Evolutionary conservation across 148 eudicot species (phyloP), one percentile per base, ranked within the genome.

Genomic region (Dianthus caryophyllus): DNA sequence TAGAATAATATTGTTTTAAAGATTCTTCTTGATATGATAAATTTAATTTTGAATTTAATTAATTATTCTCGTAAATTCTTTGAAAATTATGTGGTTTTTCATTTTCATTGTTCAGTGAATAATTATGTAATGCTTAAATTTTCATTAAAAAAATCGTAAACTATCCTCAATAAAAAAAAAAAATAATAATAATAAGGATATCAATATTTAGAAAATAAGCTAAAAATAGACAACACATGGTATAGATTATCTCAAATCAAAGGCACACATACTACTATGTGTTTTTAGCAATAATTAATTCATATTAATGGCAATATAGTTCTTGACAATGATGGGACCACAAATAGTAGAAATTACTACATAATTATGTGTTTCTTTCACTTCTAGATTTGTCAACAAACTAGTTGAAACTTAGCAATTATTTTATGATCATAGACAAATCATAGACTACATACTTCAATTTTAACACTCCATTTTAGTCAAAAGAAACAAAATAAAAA

Each of bases 321-420:
- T 70, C 74, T 60, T 70, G 61, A 65, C 57, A 52, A 60, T 64
- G 26, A 13, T 64, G 74, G 70, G 74, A 2, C 73, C 78, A 73
- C 25, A 4, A 31, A 7, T 9, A 29, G 36, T 38, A 56, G 30
- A 55, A 43, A 41, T 65, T 65, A 57, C 70, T 64, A 75, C 65
- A 75, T 70, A 64, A 70, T 75, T 65, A 44, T 65, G 31, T 70
- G 69, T 48, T 75, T 36, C 58, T 56, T 68, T 63, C 31, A 33
- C 78, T 75, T 70, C 67, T 60, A 70, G 78, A 70, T 70, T 70
- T 75, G 78, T 75, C 74, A 75, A 70, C 71, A 75, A 75, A 70
- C 71, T 70, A 44, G 70, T 75, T 75, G 71, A 75, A 75, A 25
- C 70, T 65, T 57, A 65, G 58, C 78, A 75, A 75, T 69, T 69